These are phyloP conservation scores for Curvularia sp. DNA, from an alignment of 2,329 filamentous ascomycete species.

Conservation along the genomic window DNA sequence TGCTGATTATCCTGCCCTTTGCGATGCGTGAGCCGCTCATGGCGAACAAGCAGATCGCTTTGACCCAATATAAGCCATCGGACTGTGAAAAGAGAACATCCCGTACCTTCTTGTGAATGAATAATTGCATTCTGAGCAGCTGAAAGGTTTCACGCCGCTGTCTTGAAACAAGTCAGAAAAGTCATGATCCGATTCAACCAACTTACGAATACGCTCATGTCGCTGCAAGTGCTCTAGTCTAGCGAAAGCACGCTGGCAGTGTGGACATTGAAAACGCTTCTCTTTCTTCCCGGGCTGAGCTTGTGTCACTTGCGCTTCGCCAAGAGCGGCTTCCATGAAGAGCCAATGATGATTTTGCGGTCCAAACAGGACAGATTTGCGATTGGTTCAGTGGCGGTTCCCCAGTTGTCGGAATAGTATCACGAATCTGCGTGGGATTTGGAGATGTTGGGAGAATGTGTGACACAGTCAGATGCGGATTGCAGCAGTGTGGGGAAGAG, in stretches of 20 bases:
- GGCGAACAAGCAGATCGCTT: slow-evolving; percentile 52
- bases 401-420: slow-evolving; percentile 9
- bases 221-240: slow-evolving; percentile 52
- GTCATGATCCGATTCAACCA: not conserved
- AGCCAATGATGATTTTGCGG: slow-evolving; percentile 9
- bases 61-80: not conserved
- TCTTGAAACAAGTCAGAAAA: slow-evolving; percentile 34
- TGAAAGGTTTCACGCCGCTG: slow-evolving; percentile 52
- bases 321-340: slow-evolving; percentile 32
- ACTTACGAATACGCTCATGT: slow-evolving; percentile 51
- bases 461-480: slow-evolving; percentile 22
- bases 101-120: slow-evolving; percentile 53
- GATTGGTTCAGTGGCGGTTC: slow-evolving; percentile 6
- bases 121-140: slow-evolving; percentile 50
- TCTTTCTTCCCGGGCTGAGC: slow-evolving; percentile 42
- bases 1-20: slow-evolving; percentile 30
- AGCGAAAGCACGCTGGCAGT: slow-evolving; percentile 46
- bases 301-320: slow-evolving; percentile 23
- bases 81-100: not conserved
- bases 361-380: slow-evolving; percentile 7
- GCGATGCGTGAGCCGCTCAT: slow-evolving; percentile 51
- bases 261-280: slow-evolving; percentile 45
- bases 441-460: slow-evolving; percentile 17
- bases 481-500: slow-evolving; percentile 34
- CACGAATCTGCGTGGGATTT: slow-evolving; percentile 13